These are phyloP conservation scores for Suillus subaureus DNA, from an alignment of 768 basidiomycete genomes.

Conservation along the genomic window DNA sequence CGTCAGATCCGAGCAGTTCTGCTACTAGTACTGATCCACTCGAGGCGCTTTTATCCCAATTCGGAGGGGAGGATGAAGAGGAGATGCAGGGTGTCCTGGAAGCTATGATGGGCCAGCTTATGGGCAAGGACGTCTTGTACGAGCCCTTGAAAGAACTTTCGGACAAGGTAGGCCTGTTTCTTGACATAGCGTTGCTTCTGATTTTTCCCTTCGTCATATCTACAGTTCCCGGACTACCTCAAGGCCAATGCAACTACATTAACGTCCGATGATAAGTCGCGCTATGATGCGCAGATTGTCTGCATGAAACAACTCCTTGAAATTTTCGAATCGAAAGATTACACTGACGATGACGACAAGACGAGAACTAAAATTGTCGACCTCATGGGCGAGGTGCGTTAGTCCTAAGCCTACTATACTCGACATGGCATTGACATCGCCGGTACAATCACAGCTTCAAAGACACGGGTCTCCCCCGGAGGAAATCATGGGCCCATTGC, in stretches of 20 bases:
- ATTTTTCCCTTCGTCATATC: not conserved
- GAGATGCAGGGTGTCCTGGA: conserved; percentile 73
- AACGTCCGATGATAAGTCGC: conserved; percentile 56
- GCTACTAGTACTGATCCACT: conserved; percentile 39
- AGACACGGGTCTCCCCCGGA: conserved; percentile 73
- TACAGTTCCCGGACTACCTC: conserved; percentile 80
- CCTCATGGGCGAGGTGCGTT: conserved; percentile 72
- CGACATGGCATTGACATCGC: not conserved
- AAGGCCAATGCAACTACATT: conserved; percentile 54
- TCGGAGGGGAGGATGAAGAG: conserved; percentile 48
- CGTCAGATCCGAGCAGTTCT: conserved; percentile 16
- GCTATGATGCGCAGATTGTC: conserved; percentile 62
- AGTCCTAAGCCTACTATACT: not conserved
- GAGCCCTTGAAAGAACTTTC: conserved; percentile 76
- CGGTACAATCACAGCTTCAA: conserved; percentile 62
- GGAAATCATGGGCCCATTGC: conserved; percentile 83
- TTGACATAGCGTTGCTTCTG: conserved; percentile 2
- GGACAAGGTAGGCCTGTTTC: conserved; percentile 53
- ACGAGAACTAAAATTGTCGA: conserved; percentile 53
- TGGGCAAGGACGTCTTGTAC: conserved; percentile 32
- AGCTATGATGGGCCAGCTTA: conserved; percentile 50
- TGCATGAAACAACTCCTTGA: conserved; percentile 61
- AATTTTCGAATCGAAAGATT: conserved; percentile 64
- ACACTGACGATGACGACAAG: conserved; percentile 55
- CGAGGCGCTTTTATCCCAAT: conserved; percentile 53